Evolutionary conservation across 345 rosid genomes (phyloP).

Genomic region (Gossypium longicalyx): DNA sequence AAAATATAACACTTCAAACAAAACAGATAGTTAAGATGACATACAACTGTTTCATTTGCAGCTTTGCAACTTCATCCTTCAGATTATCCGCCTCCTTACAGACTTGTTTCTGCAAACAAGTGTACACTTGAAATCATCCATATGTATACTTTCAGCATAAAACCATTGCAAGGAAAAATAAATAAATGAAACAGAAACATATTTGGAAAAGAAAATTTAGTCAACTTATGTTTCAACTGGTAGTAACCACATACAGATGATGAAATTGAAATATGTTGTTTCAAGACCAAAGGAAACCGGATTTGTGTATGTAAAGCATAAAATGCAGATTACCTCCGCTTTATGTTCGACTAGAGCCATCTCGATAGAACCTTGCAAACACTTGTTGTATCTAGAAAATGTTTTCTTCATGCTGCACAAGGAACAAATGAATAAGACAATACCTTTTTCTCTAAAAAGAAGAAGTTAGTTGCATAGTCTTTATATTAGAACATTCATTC

Average conservation of each 20-base stretch:
- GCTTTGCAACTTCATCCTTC: slow-evolving; percentile 62
- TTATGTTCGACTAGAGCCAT: slow-evolving; percentile 36
- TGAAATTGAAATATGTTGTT: neutral
- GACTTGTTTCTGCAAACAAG: slow-evolving; percentile 42
- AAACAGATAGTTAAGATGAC: slow-evolving; percentile 22
- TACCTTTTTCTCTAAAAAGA: neutral
- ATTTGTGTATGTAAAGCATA: neutral
- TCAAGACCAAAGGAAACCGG: neutral
- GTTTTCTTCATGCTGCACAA: slow-evolving; percentile 69
- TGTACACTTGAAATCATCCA: slow-evolving; percentile 1
- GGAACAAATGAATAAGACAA: slow-evolving; percentile 4
- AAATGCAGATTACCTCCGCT: slow-evolving; percentile 43
- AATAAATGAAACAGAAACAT: neutral
- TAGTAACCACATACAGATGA: neutral
- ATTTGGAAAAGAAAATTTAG: neutral
- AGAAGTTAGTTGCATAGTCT: neutral
- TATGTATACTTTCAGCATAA: neutral
- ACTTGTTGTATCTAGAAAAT: slow-evolving; percentile 59
- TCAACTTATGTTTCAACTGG: neutral
- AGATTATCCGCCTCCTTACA: slow-evolving; percentile 46
- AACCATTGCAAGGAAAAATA: neutral
- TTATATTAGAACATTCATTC: neutral
- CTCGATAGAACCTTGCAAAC: slow-evolving; percentile 40
- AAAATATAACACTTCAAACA: neutral
- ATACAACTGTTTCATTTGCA: slow-evolving; percentile 70